A percentile compares a stretch with the other conserved stretches of the same genome.
Evolutionary conservation across 2,329 filamentous ascomycete species (phyloP).

Genomic region (Pseudogymnoascus sp.): DNA sequence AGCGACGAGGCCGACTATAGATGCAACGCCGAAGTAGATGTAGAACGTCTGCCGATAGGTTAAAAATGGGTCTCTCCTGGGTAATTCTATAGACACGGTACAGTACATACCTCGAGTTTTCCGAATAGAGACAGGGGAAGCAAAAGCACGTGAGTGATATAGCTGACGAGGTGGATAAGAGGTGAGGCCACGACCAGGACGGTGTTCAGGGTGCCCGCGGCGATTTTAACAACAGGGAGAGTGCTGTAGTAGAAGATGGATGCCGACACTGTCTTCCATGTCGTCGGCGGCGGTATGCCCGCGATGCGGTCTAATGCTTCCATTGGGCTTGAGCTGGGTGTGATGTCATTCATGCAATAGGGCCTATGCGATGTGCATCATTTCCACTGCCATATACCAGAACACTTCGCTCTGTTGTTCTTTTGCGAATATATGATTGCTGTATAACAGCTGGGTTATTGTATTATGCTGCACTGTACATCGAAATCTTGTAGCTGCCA

Average conservation of each 20-base stretch:
- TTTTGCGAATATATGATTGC: background rate
- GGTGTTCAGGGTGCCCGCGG: constrained; percentile 26
- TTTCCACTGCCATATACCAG: background rate
- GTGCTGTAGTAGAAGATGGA: constrained; percentile 29
- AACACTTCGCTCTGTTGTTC: background rate
- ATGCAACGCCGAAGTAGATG: constrained; percentile 54
- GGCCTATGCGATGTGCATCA: background rate
- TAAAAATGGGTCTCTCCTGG: background rate
- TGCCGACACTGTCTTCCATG: constrained; percentile 22
- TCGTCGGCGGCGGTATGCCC: constrained; percentile 25
- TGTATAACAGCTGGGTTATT: background rate
- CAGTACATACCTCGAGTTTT: constrained; percentile 44
- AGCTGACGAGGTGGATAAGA: constrained; percentile 38
- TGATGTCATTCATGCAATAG: background rate
- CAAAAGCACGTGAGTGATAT: constrained; percentile 32
- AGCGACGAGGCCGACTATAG: constrained; percentile 55
- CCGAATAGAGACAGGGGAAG: constrained; percentile 43
- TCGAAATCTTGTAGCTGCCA: background rate
- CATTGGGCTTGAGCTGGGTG: constrained; percentile 10
- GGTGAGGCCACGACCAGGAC: constrained; percentile 25
- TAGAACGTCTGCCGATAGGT: constrained; percentile 30
- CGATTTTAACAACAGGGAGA: constrained; percentile 31
- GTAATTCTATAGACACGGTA: too few species aligned
- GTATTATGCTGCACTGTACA: background rate
- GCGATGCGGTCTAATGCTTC: constrained; percentile 12